A percentile compares a stretch with the other conserved stretches of the same genome.
Evolutionary conservation across 352 stramenopile genomes (phyloP).

Genomic region (Albugo candida): DNA sequence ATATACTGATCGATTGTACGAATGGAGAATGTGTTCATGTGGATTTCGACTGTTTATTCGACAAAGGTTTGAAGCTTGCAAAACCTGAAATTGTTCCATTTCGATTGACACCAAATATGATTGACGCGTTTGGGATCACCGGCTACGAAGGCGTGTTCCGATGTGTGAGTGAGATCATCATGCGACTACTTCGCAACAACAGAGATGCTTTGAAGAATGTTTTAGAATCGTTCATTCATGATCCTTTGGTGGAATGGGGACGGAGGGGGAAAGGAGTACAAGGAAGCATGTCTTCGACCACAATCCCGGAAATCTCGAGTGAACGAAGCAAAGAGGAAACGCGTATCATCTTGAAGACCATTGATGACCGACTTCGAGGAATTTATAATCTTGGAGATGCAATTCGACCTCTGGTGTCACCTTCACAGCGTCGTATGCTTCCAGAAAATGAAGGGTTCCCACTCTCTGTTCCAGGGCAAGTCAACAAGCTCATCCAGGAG

Average conservation of each 20-base stretch:
- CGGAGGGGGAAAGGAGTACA: slow-evolving; percentile 51
- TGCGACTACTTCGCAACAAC: slow-evolving; percentile 88
- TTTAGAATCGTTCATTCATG: slow-evolving; percentile 98
- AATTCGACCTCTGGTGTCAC: slow-evolving; percentile 45
- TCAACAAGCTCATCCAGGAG: slow-evolving; percentile 87
- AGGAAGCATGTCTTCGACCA: slow-evolving; percentile 12
- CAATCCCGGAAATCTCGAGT: slow-evolving; percentile 25
- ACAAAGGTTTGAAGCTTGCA: slow-evolving; percentile 95
- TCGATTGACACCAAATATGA: slow-evolving; percentile 98
- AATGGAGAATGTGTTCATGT: slow-evolving; percentile 98
- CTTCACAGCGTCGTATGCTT: slow-evolving; percentile 38
- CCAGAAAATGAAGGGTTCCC: slow-evolving; percentile 75
- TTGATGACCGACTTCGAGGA: slow-evolving; percentile 81
- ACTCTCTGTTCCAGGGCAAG: slow-evolving; percentile 84
- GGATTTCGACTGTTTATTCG: slow-evolving; percentile 99
- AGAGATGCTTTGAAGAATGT: slow-evolving; percentile 95
- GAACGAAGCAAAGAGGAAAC: slow-evolving; percentile 77
- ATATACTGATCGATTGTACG: slow-evolving; percentile 97
- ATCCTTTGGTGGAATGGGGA: slow-evolving; percentile 88
- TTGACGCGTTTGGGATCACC: slow-evolving; percentile 98
- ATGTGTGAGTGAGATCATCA: slow-evolving; percentile 80
- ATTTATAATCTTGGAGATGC: slow-evolving; percentile 83
- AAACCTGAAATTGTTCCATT: slow-evolving; percentile 98
- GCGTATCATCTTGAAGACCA: slow-evolving; percentile 70
- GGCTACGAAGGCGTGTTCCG: slow-evolving; percentile 92